Evolutionary conservation across 139 green algal genomes (phyloP), one percentile per base, ranked within the genome.

Genomic region (Pleodorina starrii): DNA sequence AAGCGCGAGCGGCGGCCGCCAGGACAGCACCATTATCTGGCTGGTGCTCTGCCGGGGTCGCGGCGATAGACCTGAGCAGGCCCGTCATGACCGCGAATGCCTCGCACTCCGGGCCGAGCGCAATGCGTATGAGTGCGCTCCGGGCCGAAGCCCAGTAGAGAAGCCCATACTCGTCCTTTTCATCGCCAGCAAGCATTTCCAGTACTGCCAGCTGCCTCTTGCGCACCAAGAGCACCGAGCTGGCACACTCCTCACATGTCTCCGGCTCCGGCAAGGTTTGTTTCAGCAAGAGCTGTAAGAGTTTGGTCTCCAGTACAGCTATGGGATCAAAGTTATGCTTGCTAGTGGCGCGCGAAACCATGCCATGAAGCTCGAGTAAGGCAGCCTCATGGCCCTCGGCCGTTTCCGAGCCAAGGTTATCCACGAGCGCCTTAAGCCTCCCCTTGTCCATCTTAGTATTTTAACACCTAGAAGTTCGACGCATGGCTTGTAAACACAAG

Each of bases 121-220:
- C 81, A 1, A 87, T 29, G 3, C 59, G 29, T 25, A 77, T 42
- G 0, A 87, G 81, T 51, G 60, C 43, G 29, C 60, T 25, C 1
- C 81, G 59, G 1, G 81, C 50, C 7, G 81, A 77, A 14, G 81
- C 54, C 81, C 81, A 87, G 29, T 87, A 87, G 5, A 87, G 29
- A 36, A 87, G 81, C 0, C 81, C 81, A 11, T 50, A 87, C 44
- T 87, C 81, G 6, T 77, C 59, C 9, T 74, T 74, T 1, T 77
- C 81, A 44, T 87, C 81, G 29, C 81, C 81, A 2, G 60, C 81
- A 25, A 87, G 63, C 42, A 77, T 78, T 36, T 87, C 81, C 6
- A 87, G 81, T 0, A 35, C 43, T 48, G 48, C 21, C 27, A 63
- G 11, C 81, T 77, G 81, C 3, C n/a, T 48, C 42, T 87, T 77